Evolutionary conservation across 1,284 basidiomycete species (phyloP), one percentile per base, ranked within the genome.

Genomic region (Pholiota adiposa): DNA sequence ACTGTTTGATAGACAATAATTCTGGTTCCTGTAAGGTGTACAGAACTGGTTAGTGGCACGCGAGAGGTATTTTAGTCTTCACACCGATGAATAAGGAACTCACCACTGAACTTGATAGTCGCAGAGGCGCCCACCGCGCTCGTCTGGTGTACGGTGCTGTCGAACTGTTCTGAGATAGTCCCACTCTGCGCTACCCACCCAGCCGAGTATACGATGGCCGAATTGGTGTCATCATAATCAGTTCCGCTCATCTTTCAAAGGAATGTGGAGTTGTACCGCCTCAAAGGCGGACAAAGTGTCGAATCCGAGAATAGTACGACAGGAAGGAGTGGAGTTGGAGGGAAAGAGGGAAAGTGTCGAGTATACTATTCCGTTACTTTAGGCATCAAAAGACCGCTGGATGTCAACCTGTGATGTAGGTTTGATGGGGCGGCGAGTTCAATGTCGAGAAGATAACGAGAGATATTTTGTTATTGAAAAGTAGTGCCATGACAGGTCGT

Each of bases 1-100:
- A 60, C 55, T 3, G 62, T 63, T 5, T 53, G 52, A 46, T 51
- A 56, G 4, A 63, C 33, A 19, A 43, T 50, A 23, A 63, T 57
- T 5, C 55, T 34, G 1, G 58, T 63, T 5, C 62, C 62, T 63
- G 29, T 5, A 31, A 11, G 29, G 11, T 31, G 29, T 31, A 31
- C 29, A 31, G 5, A 31, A 11, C 29, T 5, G 5, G 29, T 31
- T 31, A 19, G n/a, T n/a, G n/a, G n/a, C n/a, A n/a, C n/a, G n/a
- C n/a, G n/a, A n/a, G n/a, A n/a, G n/a, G n/a, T n/a, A n/a, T n/a
- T n/a, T n/a, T n/a, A 4, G 14, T 16, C 1, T 21, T 16, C n/a
- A 7, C 16, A 29, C 1, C 19, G 36, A 27, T 25, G 25, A 34
- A 23, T 4, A 36, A 29, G 51, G n/a, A 31, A 46, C 58, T 18